Percentiles rank a stretch among this genome's conserved stretches.
Evolutionary conservation across 306 rosid genomes (phyloP).

Genomic region (Cucurbita moschata): DNA sequence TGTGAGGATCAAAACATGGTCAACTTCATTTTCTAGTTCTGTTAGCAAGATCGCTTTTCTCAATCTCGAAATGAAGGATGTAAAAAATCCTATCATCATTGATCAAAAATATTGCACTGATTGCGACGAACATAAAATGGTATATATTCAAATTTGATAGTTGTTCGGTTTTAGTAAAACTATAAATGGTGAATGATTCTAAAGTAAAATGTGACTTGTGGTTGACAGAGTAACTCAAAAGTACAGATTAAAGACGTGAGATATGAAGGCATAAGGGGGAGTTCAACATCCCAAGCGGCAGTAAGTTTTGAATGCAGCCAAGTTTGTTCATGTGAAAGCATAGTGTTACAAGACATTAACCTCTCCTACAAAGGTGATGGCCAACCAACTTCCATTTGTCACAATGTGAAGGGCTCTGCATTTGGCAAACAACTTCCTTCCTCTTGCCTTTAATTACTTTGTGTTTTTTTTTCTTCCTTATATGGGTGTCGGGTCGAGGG

Average conservation of each 20-base stretch:
- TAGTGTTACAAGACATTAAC: slow-evolving; percentile 6
- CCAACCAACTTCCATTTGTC: neutral
- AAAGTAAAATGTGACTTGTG: neutral
- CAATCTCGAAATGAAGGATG: neutral
- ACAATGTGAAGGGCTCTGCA: slow-evolving; percentile 7
- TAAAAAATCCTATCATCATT: slow-evolving; percentile 11
- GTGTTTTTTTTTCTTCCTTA: neutral
- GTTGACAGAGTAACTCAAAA: slow-evolving; percentile 7
- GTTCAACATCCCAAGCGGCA: slow-evolving; percentile 10
- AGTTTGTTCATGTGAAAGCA: slow-evolving; percentile 7
- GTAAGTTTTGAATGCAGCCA: slow-evolving; percentile 12
- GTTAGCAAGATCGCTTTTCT: slow-evolving; percentile 9
- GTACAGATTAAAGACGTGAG: slow-evolving; percentile 14
- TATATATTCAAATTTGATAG: neutral
- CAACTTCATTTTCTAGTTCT: neutral
- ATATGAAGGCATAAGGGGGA: slow-evolving; percentile 16
- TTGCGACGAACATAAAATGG: neutral
- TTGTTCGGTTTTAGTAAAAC: neutral
- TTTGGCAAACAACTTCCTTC: slow-evolving; percentile 2
- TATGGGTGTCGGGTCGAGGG: too few species aligned
- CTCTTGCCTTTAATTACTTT: slow-evolving; percentile 4
- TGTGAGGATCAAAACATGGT: slow-evolving; percentile 24
- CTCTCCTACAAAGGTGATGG: neutral
- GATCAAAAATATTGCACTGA: slow-evolving; percentile 12
- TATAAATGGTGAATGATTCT: too few species aligned